Conservation (phyloP, 257 asterid species). For the Primulina huaijiensis region DNA sequence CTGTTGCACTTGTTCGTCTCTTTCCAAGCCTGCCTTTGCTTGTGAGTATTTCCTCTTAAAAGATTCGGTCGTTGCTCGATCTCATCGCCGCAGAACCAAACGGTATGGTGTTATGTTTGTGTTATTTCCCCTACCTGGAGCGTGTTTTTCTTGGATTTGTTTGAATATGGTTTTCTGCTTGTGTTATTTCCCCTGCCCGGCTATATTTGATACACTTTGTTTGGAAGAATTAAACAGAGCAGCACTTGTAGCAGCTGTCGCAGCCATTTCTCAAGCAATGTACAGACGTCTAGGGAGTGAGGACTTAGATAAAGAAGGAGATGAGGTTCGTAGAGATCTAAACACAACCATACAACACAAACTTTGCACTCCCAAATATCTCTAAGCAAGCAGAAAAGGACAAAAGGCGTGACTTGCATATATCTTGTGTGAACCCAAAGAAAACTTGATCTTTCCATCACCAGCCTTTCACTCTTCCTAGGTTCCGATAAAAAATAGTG, state of each 20-base stretch:
- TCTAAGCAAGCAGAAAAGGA: not conserved
- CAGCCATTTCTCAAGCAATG: slow-evolving; percentile 35
- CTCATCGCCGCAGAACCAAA: no score
- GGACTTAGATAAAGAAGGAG: slow-evolving; percentile 22
- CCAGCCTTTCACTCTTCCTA: not conserved
- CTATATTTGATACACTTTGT: slow-evolving; percentile 44
- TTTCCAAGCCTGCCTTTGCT: no score
- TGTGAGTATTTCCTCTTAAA: no score
- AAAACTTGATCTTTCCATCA: not conserved
- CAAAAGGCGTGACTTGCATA: not conserved
- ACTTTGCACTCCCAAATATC: slow-evolving; percentile 6
- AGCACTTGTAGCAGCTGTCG: slow-evolving; percentile 45
- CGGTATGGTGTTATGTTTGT: no score
- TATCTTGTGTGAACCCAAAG: not conserved
- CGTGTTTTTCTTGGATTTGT: no score
- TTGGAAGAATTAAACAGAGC: slow-evolving; percentile 49
- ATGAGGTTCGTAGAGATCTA: slow-evolving; percentile 23
- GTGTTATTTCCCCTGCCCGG: no score
- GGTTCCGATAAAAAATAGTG: no score
- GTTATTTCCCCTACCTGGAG: no score
- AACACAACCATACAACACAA: slow-evolving; percentile 20
- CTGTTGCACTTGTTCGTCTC: no score
- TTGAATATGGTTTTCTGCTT: no score
- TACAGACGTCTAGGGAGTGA: not conserved
- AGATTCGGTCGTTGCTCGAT: no score